A percentile compares a stretch with the other conserved stretches of the same genome.
Conservation (phyloP, 2,329 filamentous ascomycete species). For the Talaromyces sp. region DNA sequence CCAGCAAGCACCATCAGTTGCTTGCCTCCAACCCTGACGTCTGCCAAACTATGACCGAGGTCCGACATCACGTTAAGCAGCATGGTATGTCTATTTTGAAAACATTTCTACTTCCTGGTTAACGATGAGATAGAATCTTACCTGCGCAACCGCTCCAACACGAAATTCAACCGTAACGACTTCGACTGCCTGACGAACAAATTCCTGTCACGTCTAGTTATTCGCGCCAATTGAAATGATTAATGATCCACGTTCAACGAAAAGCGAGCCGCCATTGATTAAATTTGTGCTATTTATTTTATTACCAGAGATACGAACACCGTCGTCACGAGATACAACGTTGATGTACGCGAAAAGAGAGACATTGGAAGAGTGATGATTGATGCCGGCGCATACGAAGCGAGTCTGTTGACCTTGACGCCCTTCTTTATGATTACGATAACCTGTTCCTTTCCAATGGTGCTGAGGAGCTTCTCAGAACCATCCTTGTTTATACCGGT, state of each 20-base stretch:
- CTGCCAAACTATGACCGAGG: slow-evolving; percentile 94
- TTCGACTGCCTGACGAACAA: slow-evolving; percentile 97
- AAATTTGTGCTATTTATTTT: slow-evolving; percentile 14
- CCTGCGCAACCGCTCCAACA: slow-evolving; percentile 71
- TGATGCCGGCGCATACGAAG: slow-evolving; percentile 4
- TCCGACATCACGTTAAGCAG: slow-evolving; percentile 85
- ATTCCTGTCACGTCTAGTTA: slow-evolving; percentile 93
- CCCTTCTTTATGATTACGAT: slow-evolving; percentile 5
- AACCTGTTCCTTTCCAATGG: not conserved
- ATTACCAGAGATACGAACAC: not conserved
- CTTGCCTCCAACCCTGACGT: slow-evolving; percentile 88
- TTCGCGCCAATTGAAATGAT: slow-evolving; percentile 70
- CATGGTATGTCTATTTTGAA: slow-evolving; percentile 64
- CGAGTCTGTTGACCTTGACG: not conserved
- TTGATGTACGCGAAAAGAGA: slow-evolving; percentile 14
- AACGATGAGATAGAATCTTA: slow-evolving; percentile 66
- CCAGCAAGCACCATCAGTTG: slow-evolving; percentile 80
- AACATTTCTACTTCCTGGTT: not conserved
- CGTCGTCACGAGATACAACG: slow-evolving; percentile 16
- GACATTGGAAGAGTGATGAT: slow-evolving; percentile 13
- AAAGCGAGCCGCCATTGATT: slow-evolving; percentile 17
- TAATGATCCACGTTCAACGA: slow-evolving; percentile 17
- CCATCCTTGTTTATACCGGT: not conserved
- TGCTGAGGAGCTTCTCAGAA: not conserved
- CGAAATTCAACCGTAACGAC: slow-evolving; percentile 84